Evolutionary conservation across 1,139 yeast genomes (phyloP).

Genomic region (Yamadazyma songkhlaensis): DNA sequence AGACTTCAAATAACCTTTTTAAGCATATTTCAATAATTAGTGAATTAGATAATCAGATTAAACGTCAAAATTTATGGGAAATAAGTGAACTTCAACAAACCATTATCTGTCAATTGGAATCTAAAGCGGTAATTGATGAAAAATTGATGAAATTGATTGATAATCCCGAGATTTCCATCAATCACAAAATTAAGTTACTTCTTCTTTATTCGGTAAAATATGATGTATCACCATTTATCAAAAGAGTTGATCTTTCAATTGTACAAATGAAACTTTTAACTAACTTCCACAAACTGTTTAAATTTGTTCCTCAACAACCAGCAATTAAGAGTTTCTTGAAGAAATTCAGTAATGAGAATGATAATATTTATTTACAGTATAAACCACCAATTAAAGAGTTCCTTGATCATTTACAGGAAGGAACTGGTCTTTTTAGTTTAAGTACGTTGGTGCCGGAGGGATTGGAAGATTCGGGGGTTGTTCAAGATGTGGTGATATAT

Average conservation of each 20-base stretch:
- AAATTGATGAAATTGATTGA: conserved; percentile 27
- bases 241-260: conserved; percentile 32
- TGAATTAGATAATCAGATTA: conserved; percentile 74
- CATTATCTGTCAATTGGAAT: conserved; percentile 60
- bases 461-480: conserved; percentile 23
- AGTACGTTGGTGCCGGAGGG: conserved; percentile 16
- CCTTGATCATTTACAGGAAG: conserved; percentile 19
- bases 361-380: conserved; percentile 63
- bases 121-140: conserved; percentile 26
- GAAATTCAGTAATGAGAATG: conserved; percentile 28
- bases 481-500: conserved; percentile 78
- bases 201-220: conserved; percentile 73
- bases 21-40: conserved; percentile 90
- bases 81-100: conserved; percentile 89
- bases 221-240: conserved; percentile 23
- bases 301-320: conserved; percentile 8
- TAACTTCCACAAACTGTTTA: conserved; percentile 22
- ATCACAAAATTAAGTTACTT: conserved; percentile 48
- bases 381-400: conserved; percentile 64
- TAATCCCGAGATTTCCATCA: conserved; percentile 23
- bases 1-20: conserved; percentile 83
- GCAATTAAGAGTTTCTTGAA: conserved; percentile 20
- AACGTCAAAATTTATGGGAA: conserved; percentile 66
- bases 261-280: conserved; percentile 33
- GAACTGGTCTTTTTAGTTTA: conserved; percentile 2